Percentiles rank a stretch among this genome's conserved stretches.
These are phyloP conservation scores for Clausena lansium DNA, from an alignment of 345 rosid species.

Conservation along the genomic window DNA sequence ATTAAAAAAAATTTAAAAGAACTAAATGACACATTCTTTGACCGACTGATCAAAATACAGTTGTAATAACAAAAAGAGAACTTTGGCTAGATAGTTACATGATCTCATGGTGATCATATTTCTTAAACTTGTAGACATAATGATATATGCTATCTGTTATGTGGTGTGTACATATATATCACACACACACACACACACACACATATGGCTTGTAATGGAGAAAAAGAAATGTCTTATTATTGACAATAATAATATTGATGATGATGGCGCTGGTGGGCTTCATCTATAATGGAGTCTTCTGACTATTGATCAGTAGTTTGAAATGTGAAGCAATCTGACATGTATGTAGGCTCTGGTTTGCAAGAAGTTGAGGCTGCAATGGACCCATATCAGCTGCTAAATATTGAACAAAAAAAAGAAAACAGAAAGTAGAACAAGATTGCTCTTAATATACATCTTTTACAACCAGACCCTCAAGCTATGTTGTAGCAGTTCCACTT, in stretches of 20 bases:
- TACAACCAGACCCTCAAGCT: too few species aligned
- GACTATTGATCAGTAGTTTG: not conserved
- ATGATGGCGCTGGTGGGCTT: not conserved
- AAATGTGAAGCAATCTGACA: conserved; percentile 30
- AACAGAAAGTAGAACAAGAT: not conserved
- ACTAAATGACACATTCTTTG: not conserved
- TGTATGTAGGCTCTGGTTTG: conserved; percentile 9
- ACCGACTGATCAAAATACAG: not conserved
- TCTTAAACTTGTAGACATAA: not conserved
- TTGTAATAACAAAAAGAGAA: not conserved
- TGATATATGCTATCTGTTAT: not conserved
- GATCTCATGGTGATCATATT: not conserved
- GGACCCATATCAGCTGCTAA: conserved; percentile 24
- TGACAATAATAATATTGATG: not conserved
- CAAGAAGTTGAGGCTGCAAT: conserved; percentile 18
- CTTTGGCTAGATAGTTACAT: not conserved
- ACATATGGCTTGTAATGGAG: too few species aligned
- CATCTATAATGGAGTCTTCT: not conserved
- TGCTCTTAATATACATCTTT: not conserved
- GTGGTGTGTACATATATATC: not conserved
- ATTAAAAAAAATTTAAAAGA: not conserved
- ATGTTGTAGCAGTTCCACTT: too few species aligned
- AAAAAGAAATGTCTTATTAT: too few species aligned
- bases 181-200: too few species aligned
- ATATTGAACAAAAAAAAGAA: not conserved